phyloP scores from a whole-genome alignment of 257 asterid genomes.

The Penstemon newberryi region DNA sequence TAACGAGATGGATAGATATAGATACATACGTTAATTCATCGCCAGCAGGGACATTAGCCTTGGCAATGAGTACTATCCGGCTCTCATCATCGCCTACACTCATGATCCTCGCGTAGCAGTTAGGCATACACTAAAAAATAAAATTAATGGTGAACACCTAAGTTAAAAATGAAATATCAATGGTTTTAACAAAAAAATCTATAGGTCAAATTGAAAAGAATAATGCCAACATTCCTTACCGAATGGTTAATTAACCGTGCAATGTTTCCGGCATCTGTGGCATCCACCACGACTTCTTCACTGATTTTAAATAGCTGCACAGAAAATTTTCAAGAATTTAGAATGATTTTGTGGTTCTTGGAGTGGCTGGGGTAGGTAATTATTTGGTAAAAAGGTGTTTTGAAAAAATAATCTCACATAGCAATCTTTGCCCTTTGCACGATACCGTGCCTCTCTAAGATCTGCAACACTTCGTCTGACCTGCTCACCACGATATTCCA shows the following conservation, averaged over 20 bases:
- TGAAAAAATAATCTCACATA: constrained; percentile 52
- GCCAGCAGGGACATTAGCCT: constrained; percentile 81
- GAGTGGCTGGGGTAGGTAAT: background rate
- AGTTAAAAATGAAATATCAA: too few relatives aligned
- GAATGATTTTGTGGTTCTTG: background rate
- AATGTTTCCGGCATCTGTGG: constrained; percentile 95
- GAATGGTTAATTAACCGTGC: constrained; percentile 97
- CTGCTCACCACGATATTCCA: constrained; percentile 98
- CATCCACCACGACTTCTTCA: constrained; percentile 97
- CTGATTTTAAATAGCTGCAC: constrained; percentile 92
- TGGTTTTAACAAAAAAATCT: too few relatives aligned
- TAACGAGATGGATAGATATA: constrained; percentile 25
- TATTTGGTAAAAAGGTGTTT: background rate
- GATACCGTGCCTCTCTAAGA: constrained; percentile 89
- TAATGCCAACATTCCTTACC: constrained; percentile 43
- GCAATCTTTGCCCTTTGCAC: constrained; percentile 86
- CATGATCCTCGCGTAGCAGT: constrained; percentile 98
- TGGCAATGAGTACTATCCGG: constrained; percentile 95
- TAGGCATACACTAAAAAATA: constrained; percentile 84
- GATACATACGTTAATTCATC: constrained; percentile 78
- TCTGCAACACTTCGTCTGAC: constrained; percentile 95
- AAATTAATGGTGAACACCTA: background rate
- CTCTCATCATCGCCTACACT: constrained; percentile 95
- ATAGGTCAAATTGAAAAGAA: too few relatives aligned
- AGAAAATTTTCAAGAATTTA: constrained; percentile 23